phyloP scores from a whole-genome alignment of 306 rosid species.

The Canavalia gladiata region DNA sequence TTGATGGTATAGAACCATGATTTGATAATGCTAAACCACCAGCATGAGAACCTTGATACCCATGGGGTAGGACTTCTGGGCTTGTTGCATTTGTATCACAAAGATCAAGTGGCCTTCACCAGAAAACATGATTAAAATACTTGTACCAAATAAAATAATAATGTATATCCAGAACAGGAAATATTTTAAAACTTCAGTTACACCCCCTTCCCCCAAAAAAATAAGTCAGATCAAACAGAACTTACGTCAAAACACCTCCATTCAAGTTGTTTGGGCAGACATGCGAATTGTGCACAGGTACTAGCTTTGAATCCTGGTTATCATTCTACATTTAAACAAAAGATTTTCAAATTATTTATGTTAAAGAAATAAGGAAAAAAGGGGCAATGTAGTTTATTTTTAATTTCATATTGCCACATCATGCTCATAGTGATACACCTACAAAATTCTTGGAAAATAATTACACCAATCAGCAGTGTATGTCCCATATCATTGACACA shows the following conservation, averaged over 20 bases:
- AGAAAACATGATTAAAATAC: conserved; percentile 49
- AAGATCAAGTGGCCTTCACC: conserved; percentile 94
- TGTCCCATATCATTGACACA: background rate
- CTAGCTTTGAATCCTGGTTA: conserved; percentile 77
- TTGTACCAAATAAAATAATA: conserved; percentile 23
- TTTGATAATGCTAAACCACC: conserved; percentile 75
- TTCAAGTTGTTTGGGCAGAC: conserved; percentile 75
- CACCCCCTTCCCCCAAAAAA: background rate
- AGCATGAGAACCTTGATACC: conserved; percentile 81
- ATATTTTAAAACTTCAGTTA: no score
- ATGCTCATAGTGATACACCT: conserved; percentile 14
- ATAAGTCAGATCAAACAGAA: conserved; percentile 34
- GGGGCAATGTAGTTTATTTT: background rate
- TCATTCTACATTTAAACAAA: conserved; percentile 65
- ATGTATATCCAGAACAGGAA: conserved; percentile 22
- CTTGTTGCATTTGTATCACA: conserved; percentile 77
- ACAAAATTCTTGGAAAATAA: conserved; percentile 16
- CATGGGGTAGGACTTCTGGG: conserved; percentile 69
- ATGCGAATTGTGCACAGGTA: conserved; percentile 80
- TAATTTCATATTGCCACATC: background rate
- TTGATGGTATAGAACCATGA: conserved; percentile 71
- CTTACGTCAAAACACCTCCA: conserved; percentile 89
- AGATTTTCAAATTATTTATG: conserved; percentile 41
- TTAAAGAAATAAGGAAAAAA: background rate
- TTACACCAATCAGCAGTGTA: conserved; percentile 9